A percentile compares a stretch with the other conserved stretches of the same genome.
Conservation (phyloP, 257 asterid species). For the Mentha longifolia region DNA sequence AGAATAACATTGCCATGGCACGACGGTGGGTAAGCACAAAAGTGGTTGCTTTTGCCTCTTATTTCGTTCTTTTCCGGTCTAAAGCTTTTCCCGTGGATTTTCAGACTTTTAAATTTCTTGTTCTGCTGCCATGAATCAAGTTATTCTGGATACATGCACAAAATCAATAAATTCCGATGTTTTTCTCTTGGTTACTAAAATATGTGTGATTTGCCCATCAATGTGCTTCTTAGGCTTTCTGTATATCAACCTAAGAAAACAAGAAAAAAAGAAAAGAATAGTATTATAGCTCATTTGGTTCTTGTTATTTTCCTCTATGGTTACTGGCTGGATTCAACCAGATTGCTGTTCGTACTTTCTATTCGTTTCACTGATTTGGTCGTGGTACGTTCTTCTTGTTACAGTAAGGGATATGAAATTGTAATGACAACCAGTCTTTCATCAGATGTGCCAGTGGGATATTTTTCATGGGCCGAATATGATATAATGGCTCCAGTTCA, state of each 20-base stretch:
- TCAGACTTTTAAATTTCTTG: conserved; percentile 1
- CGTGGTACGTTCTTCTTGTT: conserved; percentile 22
- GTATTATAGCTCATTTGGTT: background rate
- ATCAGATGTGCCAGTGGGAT: conserved; percentile 98
- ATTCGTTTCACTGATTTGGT: conserved; percentile 21
- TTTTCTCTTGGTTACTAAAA: background rate
- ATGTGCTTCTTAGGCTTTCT: background rate
- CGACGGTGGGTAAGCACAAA: conserved; percentile 98
- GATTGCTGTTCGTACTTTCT: background rate
- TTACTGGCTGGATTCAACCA: conserved; percentile 1
- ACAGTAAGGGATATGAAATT: conserved; percentile 78
- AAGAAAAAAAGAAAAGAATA: background rate
- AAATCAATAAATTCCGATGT: background rate
- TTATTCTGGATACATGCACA: conserved; percentile 14
- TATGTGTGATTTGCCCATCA: too few species aligned
- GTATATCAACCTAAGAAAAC: background rate
- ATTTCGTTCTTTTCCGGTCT: background rate
- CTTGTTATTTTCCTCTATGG: background rate
- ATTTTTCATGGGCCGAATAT: conserved; percentile 98
- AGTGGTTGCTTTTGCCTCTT: conserved; percentile 40
- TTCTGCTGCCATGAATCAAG: conserved; percentile 4
- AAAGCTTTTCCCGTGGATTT: conserved; percentile 9
- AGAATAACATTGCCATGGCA: conserved; percentile 71
- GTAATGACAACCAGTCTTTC: conserved; percentile 98
- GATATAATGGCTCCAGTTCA: conserved; percentile 91